phyloP scores from a whole-genome alignment of 345 rosid species.

The Lepidium didymum region DNA sequence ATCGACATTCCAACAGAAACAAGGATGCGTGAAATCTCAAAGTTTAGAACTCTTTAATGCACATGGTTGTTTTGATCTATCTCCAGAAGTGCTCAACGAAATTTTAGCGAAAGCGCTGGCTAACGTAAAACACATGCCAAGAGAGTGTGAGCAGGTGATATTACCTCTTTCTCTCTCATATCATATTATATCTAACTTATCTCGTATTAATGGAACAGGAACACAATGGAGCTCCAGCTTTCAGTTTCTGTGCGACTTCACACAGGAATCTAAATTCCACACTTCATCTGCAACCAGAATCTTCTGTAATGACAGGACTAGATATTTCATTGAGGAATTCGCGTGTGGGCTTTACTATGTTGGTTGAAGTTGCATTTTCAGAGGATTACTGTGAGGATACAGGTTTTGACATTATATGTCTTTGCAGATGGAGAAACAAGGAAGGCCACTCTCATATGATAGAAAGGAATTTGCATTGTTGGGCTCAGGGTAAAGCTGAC shows the following conservation, averaged over 20 bases:
- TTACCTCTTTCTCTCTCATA: not conserved
- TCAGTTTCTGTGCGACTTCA: not conserved
- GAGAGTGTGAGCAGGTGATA: not conserved
- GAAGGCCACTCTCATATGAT: not conserved
- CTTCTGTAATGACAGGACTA: not conserved
- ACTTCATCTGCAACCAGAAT: not conserved
- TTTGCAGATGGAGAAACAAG: not conserved
- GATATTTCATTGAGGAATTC: not conserved
- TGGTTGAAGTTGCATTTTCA: not conserved
- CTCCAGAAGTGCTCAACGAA: not conserved
- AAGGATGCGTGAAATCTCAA: too few relatives aligned
- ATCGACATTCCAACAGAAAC: too few relatives aligned
- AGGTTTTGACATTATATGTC: not conserved
- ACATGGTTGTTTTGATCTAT: constrained; percentile 3
- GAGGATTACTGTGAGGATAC: not conserved
- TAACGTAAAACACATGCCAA: not conserved
- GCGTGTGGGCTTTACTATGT: not conserved
- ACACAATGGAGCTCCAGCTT: not conserved
- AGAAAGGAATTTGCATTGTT: not conserved
- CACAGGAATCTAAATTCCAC: too few relatives aligned
- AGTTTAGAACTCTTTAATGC: not conserved
- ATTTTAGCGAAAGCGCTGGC: not conserved
- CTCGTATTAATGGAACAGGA: not conserved
- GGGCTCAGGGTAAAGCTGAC: not conserved
- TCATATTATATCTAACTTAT: not conserved